phyloP scores from a whole-genome alignment of 1,284 basidiomycete species.

The Cryptococcus amylolentus region DNA sequence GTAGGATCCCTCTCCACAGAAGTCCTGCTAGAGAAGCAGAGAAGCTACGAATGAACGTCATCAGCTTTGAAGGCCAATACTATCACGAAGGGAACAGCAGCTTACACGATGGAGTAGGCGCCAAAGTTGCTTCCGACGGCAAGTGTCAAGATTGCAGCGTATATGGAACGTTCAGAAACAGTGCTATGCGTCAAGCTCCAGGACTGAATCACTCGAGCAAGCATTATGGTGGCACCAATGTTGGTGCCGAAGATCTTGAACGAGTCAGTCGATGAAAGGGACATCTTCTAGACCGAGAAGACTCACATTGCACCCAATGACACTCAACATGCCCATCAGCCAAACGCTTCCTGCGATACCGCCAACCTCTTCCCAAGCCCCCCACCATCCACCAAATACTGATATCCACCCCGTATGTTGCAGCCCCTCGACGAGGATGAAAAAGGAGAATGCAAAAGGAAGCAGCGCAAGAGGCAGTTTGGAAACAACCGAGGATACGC shows the following conservation, averaged over 20 bases:
- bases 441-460: conserved; percentile 92
- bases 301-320: conserved; percentile 76
- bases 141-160: conserved; percentile 57
- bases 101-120: conserved; percentile 78
- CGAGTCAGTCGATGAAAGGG: neutral
- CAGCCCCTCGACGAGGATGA: conserved; percentile 86
- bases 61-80: neutral
- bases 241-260: conserved; percentile 76
- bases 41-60: conserved; percentile 46
- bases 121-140: conserved; percentile 85
- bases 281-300: conserved; percentile 2
- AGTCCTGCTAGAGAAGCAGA: conserved; percentile 86
- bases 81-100: neutral
- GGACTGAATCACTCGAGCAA: conserved; percentile 52
- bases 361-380: conserved; percentile 51
- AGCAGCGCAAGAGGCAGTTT: conserved; percentile 56
- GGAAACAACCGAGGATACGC: conserved; percentile 53
- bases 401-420: conserved; percentile 85
- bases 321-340: conserved; percentile 56
- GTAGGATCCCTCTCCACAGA: conserved; percentile 76
- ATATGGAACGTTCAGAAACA: conserved; percentile 44
- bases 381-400: conserved; percentile 74
- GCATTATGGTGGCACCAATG: conserved; percentile 90
- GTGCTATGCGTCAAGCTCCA: conserved; percentile 28
- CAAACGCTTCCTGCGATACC: conserved; percentile 52